phyloP scores from a whole-genome alignment of 2,329 filamentous ascomycete genomes.

The Aureobasidium mangrovei region DNA sequence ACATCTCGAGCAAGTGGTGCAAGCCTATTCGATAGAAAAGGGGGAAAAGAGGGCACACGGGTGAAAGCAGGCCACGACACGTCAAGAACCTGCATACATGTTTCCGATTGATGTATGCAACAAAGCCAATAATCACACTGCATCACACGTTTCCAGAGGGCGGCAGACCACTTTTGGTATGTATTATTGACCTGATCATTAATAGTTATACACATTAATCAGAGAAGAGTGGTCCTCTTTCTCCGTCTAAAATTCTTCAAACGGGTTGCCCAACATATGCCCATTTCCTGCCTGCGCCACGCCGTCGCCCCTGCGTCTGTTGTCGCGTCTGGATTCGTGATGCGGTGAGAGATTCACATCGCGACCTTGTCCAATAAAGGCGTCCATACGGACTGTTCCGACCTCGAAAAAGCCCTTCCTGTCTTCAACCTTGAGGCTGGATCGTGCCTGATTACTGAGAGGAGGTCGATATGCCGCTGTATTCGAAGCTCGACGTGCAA shows the following conservation, averaged over 20 bases:
- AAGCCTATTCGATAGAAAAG: no score
- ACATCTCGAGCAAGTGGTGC: no score
- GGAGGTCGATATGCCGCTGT: slow-evolving; percentile 43
- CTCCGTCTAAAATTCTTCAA: slow-evolving; percentile 8
- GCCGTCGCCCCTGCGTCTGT: background rate
- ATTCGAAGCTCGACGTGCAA: slow-evolving; percentile 5
- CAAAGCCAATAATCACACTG: no score
- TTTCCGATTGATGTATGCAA: no score
- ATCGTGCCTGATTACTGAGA: slow-evolving; percentile 61
- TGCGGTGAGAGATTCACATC: background rate
- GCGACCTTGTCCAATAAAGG: slow-evolving; percentile 46
- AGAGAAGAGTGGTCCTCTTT: no score
- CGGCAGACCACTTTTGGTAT: no score
- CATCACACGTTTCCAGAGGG: no score
- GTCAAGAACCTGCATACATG: no score
- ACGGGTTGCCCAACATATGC: slow-evolving; percentile 7
- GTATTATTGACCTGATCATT: no score
- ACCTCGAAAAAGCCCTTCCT: slow-evolving; percentile 30
- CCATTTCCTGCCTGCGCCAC: background rate
- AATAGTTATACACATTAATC: background rate
- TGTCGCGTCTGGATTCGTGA: background rate
- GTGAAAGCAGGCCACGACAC: no score
- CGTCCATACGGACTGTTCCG: slow-evolving; percentile 92
- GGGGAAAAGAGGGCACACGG: no score
- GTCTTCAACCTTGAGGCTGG: slow-evolving; percentile 30